phyloP scores from a whole-genome alignment of 139 green algal species.

The Zygnema cylindricum region DNA sequence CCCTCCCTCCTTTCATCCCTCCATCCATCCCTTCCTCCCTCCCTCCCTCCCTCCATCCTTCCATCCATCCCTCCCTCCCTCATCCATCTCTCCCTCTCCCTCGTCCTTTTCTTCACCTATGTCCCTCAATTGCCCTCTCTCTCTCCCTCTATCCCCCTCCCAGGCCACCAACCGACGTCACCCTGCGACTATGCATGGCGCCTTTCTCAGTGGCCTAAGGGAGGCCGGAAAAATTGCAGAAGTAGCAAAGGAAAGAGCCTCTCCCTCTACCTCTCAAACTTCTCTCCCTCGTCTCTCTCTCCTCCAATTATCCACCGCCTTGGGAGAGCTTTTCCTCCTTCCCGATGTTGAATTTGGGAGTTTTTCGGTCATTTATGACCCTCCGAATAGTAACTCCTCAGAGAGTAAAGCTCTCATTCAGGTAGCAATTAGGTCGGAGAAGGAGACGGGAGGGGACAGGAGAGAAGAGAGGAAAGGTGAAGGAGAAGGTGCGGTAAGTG shows the following conservation, averaged over 20 bases:
- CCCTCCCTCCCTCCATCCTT: no score
- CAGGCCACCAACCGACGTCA: constrained; percentile 84
- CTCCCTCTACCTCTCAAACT: background rate
- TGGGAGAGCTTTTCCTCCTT: constrained; percentile 25
- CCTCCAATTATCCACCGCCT: background rate
- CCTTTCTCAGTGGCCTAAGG: constrained; percentile 74
- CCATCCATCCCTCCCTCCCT: no score
- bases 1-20: no score
- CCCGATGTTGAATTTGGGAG: constrained; percentile 55
- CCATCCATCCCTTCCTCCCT: no score
- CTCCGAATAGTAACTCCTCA: constrained; percentile 3
- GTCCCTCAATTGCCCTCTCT: no score
- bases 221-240: constrained; percentile 51
- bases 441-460: background rate
- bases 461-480: background rate
- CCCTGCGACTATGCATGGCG: constrained; percentile 97
- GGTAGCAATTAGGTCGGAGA: background rate
- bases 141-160: no score
- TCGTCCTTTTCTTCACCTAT: background rate
- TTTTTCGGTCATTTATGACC: constrained; percentile 46
- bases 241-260: constrained; percentile 8
- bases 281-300: no score
- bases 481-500: background rate
- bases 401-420: background rate
- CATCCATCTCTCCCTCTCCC: background rate